Conservation (phyloP, 768 basidiomycete genomes). For the Mycena sanguinolenta region DNA sequence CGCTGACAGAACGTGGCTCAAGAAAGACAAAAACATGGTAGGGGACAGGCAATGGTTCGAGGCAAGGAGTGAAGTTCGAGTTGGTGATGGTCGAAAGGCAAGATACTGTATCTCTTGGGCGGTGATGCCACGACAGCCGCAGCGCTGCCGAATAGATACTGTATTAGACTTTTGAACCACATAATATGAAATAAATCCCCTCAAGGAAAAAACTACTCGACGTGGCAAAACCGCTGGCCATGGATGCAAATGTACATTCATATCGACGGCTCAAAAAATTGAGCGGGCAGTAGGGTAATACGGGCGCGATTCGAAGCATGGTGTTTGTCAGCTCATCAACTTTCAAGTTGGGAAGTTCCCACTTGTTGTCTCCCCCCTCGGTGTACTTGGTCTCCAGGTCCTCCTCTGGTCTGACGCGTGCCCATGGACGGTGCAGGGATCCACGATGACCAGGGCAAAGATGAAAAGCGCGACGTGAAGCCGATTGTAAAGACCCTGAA, state of each 20-base stretch:
- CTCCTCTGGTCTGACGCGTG: background rate
- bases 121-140: background rate
- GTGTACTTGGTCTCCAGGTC: background rate
- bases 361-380: slow-evolving; percentile 22
- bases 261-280: no score
- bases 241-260: no score
- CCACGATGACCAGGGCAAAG: slow-evolving; percentile 71
- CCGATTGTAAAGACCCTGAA: slow-evolving; percentile 85
- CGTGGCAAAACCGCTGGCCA: background rate
- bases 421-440: slow-evolving; percentile 54
- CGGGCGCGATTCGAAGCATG: background rate
- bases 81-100: background rate
- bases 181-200: background rate
- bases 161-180: no score
- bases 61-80: no score
- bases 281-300: no score
- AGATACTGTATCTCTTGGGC: background rate
- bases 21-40: slow-evolving; percentile 8
- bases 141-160: no score
- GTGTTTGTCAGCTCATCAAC: background rate
- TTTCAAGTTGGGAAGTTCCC: background rate
- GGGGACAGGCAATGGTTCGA: background rate
- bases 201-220: background rate
- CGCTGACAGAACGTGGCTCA: slow-evolving; percentile 56
- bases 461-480: slow-evolving; percentile 77